These are phyloP conservation scores for Datisca glomerata DNA, from an alignment of 306 rosid species.

Conservation along the genomic window DNA sequence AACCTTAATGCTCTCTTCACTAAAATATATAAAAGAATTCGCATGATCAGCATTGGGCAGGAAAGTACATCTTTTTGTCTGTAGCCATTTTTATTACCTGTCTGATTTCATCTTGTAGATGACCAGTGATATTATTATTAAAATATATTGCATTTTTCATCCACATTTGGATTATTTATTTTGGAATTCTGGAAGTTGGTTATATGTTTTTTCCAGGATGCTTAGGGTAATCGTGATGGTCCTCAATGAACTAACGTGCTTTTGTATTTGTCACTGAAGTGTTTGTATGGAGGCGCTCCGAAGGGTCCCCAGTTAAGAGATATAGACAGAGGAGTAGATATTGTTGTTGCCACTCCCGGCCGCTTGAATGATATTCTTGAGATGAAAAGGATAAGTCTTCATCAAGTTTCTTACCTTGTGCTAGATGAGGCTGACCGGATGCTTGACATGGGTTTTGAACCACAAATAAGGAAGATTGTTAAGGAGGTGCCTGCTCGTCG, in stretches of 20 bases:
- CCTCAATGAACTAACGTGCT: background rate
- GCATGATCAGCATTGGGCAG: no score
- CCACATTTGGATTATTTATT: no score
- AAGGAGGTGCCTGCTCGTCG: slow-evolving; percentile 89
- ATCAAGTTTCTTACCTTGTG: slow-evolving; percentile 87
- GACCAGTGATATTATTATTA: no score
- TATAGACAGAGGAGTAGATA: slow-evolving; percentile 82
- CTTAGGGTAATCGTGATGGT: background rate
- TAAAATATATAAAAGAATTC: no score
- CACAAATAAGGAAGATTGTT: slow-evolving; percentile 95
- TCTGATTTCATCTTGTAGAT: no score
- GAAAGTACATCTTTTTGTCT: no score
- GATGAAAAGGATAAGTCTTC: slow-evolving; percentile 86
- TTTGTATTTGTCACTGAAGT: slow-evolving; percentile 23
- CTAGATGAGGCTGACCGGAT: slow-evolving; percentile 98
- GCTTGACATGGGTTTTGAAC: slow-evolving; percentile 99
- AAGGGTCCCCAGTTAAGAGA: slow-evolving; percentile 98
- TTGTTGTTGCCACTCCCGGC: slow-evolving; percentile 99
- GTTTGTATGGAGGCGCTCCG: slow-evolving; percentile 98
- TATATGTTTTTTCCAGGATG: background rate
- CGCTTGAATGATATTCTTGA: slow-evolving; percentile 99
- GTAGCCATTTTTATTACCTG: no score
- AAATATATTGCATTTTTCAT: no score
- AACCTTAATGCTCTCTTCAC: no score
- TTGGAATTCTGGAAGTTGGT: background rate